Base-by-base conservation (phyloP, 768 basidiomycete species). In the Clitopilus passeckerianus region DNA sequence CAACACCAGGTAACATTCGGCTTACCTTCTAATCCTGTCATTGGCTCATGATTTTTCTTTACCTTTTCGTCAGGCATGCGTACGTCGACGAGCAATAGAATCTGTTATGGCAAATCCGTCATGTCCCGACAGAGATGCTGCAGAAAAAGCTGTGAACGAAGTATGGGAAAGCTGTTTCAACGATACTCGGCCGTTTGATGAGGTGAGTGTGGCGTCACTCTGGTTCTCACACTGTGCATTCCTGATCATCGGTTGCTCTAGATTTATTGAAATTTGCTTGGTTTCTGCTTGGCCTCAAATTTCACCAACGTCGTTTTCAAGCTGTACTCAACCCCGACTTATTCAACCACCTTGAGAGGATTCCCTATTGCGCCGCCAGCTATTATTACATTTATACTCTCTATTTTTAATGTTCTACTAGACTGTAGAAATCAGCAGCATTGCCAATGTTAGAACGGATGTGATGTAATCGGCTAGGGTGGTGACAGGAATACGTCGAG, bases 111-210 rank as follows among this genome's bases (percentile, higher is more conserved):
- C 82, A 16, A 95, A 98, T 70, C 87, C 93, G 12, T 77, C 81
- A 20, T 98, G 95, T 68, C 86, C 87, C 1, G 84, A 89, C 66
- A 72, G 78, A 37, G 90, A 80, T 5, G 77, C 89, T 23, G 96
- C 95, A 12, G 93, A 95, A 70, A 82, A 83, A 59, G 94, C 87
- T 0, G 95, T 98, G 52, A 97, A 98, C 64, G 92, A 97, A 70
- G 96, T 96, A 34, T 99, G 92, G 90, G 94, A 94, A 67, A 94
- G 92, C 65, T 99, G 96, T 72, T 95, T 92, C 73, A 87, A 83
- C 35, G 97, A 98, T 70, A 98, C 95, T 6, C 76, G 96, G 62
- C 96, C 97, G 8, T 99, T 98, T 71, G 97, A 99, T 71, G 95
- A 98, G 88, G 93, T 93, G 65, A 57, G 69, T 61, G 3, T 53